Conservation (phyloP, 805 yeast genomes). For the Candida methanosorbosa region DNA sequence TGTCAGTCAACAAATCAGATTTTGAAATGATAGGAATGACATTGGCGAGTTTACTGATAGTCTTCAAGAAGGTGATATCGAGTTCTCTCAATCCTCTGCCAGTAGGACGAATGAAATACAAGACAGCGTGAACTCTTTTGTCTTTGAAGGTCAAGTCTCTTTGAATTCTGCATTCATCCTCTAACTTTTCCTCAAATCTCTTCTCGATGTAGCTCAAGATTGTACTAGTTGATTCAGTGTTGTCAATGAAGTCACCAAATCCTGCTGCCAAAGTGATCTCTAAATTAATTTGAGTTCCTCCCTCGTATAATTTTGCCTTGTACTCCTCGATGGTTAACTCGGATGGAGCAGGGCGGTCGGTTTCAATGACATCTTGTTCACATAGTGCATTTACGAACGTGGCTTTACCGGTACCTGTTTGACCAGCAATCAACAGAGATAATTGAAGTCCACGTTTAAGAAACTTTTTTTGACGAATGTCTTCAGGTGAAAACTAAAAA, state of each 20-base stretch:
- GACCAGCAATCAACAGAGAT: conserved; percentile 41
- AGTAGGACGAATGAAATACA: conserved; percentile 74
- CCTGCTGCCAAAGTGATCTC: conserved; percentile 64
- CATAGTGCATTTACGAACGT: conserved; percentile 77
- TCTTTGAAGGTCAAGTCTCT: conserved; percentile 38
- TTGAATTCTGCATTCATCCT: conserved; percentile 61
- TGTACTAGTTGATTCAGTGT: conserved; percentile 47
- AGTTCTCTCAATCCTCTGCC: conserved; percentile 55
- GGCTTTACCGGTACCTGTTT: conserved; percentile 65
- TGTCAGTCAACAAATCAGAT: conserved; percentile 60
- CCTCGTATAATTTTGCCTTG: conserved; percentile 29
- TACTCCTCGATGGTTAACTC: conserved; percentile 22
- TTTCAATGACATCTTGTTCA: conserved; percentile 38
- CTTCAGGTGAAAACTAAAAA: conserved; percentile 21
- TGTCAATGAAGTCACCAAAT: conserved; percentile 65
- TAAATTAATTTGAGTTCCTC: conserved; percentile 42
- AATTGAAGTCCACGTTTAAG: conserved; percentile 42
- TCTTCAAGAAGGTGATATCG: conserved; percentile 65
- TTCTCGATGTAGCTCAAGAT: conserved; percentile 66
- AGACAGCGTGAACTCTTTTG: conserved; percentile 72
- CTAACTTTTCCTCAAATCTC: conserved; percentile 63
- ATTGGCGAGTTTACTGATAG: conserved; percentile 60
- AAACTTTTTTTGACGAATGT: conserved; percentile 33
- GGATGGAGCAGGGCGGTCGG: conserved; percentile 28
- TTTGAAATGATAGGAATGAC: conserved; percentile 77